Conservation (phyloP, 331 rosid species). For the Saraca asoca region DNA sequence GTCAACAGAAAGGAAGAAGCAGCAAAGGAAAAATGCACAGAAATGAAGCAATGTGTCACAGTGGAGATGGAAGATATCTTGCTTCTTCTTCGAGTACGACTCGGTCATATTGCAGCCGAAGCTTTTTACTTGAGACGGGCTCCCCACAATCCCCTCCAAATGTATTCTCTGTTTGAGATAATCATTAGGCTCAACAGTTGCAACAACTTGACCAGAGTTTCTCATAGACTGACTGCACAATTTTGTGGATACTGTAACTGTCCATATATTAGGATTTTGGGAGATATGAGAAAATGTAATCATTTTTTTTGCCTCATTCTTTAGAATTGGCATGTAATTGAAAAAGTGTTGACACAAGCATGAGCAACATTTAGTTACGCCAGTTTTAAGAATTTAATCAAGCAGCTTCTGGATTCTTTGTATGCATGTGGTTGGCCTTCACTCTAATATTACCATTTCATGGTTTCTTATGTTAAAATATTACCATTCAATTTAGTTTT, state of each 20-base stretch:
- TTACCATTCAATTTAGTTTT: too few species aligned
- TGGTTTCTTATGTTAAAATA: too few species aligned
- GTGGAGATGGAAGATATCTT: conserved; percentile 89
- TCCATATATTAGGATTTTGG: conserved; percentile 33
- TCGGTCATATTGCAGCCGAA: conserved; percentile 89
- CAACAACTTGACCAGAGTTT: conserved; percentile 18
- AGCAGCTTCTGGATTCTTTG: too few species aligned
- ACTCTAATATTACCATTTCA: too few species aligned
- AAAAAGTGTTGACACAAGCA: conserved; percentile 8
- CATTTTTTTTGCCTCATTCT: conserved; percentile 24
- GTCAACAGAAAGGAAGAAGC: conserved; percentile 63
- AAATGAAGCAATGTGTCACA: conserved; percentile 57
- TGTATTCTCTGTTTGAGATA: conserved; percentile 51
- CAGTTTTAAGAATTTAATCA: neutral
- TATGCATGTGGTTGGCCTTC: too few species aligned
- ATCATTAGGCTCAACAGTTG: conserved; percentile 19
- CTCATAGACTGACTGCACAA: conserved; percentile 20
- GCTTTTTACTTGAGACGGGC: conserved; percentile 80
- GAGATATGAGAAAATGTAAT: conserved; percentile 28
- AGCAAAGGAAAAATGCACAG: conserved; percentile 67
- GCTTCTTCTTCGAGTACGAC: conserved; percentile 98
- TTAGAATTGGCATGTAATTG: conserved; percentile 21
- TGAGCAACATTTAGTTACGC: neutral
- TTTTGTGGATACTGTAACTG: conserved; percentile 22
- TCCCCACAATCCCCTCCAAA: conserved; percentile 84